phyloP scores from a whole-genome alignment of 148 eudicot genomes.

The Gaultheria prostrata region DNA sequence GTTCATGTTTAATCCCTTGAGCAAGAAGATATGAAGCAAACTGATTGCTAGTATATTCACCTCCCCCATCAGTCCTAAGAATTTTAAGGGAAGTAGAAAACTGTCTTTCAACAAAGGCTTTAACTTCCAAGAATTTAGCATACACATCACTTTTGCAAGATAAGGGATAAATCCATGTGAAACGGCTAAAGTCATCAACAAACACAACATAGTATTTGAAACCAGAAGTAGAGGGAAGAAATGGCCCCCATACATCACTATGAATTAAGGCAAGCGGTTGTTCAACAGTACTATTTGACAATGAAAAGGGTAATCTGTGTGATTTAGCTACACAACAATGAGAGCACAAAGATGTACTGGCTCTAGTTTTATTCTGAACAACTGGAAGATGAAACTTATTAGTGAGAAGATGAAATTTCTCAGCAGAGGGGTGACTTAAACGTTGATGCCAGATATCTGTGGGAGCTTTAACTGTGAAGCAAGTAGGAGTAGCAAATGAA shows the following conservation, averaged over 20 bases:
- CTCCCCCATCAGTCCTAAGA: neutral
- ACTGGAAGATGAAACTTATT: neutral
- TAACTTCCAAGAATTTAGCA: neutral
- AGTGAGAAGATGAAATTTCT: neutral
- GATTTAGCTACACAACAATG: neutral
- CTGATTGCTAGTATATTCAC: neutral
- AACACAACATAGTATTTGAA: neutral
- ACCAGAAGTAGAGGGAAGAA: neutral
- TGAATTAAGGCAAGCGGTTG: neutral
- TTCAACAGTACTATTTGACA: neutral
- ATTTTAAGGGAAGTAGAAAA: neutral
- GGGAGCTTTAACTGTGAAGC: neutral
- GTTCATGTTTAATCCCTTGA: neutral
- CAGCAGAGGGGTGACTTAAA: neutral
- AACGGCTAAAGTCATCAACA: neutral
- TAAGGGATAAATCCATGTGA: neutral
- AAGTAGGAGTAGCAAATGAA: too few relatives aligned
- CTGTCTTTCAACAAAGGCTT: too few relatives aligned
- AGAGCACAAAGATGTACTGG: neutral
- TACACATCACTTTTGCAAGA: neutral
- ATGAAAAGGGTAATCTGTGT: neutral
- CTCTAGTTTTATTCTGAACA: neutral
- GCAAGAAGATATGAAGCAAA: neutral
- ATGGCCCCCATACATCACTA: neutral
- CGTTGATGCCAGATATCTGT: neutral